Conservation (phyloP, 257 asterid species). For the Fraxinus cuspidata region DNA sequence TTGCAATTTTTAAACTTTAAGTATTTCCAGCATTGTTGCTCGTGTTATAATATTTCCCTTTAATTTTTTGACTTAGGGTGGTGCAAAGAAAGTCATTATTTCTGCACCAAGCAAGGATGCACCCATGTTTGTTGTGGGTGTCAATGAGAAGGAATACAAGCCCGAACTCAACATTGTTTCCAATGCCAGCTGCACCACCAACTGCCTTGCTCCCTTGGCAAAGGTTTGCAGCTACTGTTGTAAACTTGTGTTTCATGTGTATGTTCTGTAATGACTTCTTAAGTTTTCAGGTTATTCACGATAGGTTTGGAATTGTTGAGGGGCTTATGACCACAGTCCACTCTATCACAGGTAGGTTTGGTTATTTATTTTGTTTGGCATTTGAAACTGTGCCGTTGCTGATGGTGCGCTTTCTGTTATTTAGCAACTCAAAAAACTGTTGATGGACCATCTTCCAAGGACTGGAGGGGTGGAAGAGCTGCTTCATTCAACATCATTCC, state of each 20-base stretch:
- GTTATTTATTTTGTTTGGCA: neutral
- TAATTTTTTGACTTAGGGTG: constrained; percentile 23
- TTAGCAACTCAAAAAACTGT: constrained; percentile 81
- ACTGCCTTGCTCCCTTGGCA: constrained; percentile 44
- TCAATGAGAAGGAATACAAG: constrained; percentile 32
- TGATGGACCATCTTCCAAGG: constrained; percentile 85
- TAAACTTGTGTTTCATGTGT: neutral
- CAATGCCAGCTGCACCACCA: constrained; percentile 41
- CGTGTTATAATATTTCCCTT: neutral
- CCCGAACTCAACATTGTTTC: constrained; percentile 29
- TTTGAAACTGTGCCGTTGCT: neutral
- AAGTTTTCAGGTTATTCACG: constrained; percentile 60
- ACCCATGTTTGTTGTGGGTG: constrained; percentile 41
- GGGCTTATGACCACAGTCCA: constrained; percentile 92
- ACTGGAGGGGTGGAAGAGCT: constrained; percentile 91
- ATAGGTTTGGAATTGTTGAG: constrained; percentile 76
- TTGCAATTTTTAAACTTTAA: neutral
- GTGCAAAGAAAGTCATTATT: constrained; percentile 38
- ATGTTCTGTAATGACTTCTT: neutral
- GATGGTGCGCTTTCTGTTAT: neutral
- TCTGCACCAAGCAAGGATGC: constrained; percentile 39
- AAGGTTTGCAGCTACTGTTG: constrained; percentile 22
- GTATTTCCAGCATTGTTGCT: neutral
- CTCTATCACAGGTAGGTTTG: constrained; percentile 65
- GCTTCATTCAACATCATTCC: constrained; percentile 82